Evolutionary conservation across 768 basidiomycete genomes (phyloP).

Genomic region (Kwoniella bestiolae): DNA sequence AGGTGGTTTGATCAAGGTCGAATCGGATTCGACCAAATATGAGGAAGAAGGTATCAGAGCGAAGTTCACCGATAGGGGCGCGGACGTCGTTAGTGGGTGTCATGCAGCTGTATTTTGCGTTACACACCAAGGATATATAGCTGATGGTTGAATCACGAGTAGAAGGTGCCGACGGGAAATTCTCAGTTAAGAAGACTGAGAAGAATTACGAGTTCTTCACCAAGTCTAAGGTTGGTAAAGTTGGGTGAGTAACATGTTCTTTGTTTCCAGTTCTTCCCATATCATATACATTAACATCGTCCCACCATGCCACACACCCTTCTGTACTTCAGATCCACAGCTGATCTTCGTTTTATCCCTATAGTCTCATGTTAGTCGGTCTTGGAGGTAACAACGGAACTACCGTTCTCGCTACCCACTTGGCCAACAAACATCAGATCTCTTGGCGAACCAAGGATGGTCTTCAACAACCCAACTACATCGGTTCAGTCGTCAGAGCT

Average conservation of each 20-base stretch:
- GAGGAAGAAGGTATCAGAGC: constrained; percentile 50
- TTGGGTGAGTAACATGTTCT: constrained; percentile 73
- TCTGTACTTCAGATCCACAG: no score
- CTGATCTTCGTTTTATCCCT: not conserved
- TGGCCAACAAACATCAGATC: constrained; percentile 94
- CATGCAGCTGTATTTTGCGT: not conserved
- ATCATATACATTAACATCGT: no score
- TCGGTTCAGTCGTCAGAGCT: constrained; percentile 92
- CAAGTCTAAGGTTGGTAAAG: constrained; percentile 78
- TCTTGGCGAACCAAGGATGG: constrained; percentile 92
- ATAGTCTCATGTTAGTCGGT: constrained; percentile 93
- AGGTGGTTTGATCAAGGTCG: constrained; percentile 55
- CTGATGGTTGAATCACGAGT: constrained; percentile 36
- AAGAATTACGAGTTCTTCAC: constrained; percentile 91
- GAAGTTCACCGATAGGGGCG: constrained; percentile 49
- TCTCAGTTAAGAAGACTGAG: constrained; percentile 76
- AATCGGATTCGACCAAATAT: constrained; percentile 47
- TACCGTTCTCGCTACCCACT: constrained; percentile 88
- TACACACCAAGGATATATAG: not conserved
- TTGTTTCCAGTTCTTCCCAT: not conserved
- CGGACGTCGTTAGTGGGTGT: constrained; percentile 68
- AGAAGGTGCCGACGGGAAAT: constrained; percentile 70
- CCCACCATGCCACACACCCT: no score
- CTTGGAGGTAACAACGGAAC: constrained; percentile 97
- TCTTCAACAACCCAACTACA: constrained; percentile 93